Conservation (phyloP, 805 yeast genomes). For the Wickerhamomyces bisporus region DNA sequence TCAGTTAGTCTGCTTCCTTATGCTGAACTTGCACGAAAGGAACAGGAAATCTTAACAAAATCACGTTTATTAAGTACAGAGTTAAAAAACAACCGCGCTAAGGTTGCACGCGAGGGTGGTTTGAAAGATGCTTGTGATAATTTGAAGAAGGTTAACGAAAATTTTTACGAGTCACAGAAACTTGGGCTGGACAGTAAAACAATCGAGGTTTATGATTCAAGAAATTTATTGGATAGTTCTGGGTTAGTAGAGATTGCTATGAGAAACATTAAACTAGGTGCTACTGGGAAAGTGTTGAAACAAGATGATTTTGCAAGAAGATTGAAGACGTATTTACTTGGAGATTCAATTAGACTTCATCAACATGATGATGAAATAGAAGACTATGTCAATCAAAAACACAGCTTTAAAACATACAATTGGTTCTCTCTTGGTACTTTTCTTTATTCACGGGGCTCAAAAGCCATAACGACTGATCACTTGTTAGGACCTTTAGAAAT, state of each 20-base stretch:
- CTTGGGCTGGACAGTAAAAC: constrained; percentile 31
- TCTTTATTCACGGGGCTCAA: constrained; percentile 39
- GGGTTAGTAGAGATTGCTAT: constrained; percentile 62
- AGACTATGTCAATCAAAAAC: constrained; percentile 20
- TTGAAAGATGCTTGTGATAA: constrained; percentile 40
- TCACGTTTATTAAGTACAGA: constrained; percentile 27
- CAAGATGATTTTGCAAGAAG: constrained; percentile 40
- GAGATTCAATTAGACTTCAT: constrained; percentile 21
- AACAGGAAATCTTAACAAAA: constrained; percentile 27
- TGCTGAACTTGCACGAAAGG: constrained; percentile 10
- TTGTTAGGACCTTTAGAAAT: constrained; percentile 67
- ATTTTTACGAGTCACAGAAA: constrained; percentile 39
- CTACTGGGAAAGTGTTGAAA: constrained; percentile 44
- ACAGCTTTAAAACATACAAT: constrained; percentile 41
- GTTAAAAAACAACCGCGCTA: constrained; percentile 36
- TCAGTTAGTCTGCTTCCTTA: background rate
- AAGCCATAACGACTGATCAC: constrained; percentile 51
- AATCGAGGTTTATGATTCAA: constrained; percentile 58
- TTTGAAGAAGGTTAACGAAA: constrained; percentile 38
- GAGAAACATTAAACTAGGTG: constrained; percentile 54
- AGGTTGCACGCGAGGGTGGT: constrained; percentile 56
- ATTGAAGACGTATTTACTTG: constrained; percentile 33
- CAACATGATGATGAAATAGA: constrained; percentile 23
- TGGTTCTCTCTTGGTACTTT: constrained; percentile 59
- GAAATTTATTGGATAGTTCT: constrained; percentile 54